Conservation (phyloP, 169 alveolate species). For the Blepharisma undulans region DNA sequence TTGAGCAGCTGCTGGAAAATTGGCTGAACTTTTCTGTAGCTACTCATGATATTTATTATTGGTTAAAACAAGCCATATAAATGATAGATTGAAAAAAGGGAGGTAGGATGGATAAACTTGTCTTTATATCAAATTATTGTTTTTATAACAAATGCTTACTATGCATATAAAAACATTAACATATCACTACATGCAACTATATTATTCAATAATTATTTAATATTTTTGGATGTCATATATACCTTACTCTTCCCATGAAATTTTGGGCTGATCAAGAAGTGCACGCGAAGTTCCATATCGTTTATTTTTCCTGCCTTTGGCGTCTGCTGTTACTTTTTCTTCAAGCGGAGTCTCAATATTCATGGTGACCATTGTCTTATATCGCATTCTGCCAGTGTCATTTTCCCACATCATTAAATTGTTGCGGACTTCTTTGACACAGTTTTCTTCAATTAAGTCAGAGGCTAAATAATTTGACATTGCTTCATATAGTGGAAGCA, state of each 20-base stretch:
- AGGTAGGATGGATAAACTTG: too few species aligned
- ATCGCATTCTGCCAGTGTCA: not conserved
- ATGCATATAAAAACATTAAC: too few species aligned
- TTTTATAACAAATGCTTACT: too few species aligned
- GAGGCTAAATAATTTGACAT: not conserved
- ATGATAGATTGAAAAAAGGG: not conserved
- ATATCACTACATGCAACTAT: not conserved
- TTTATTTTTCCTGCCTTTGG: not conserved
- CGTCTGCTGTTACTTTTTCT: not conserved
- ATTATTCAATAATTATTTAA: not conserved
- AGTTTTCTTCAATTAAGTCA: not conserved
- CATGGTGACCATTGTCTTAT: not conserved
- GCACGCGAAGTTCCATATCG: not conserved
- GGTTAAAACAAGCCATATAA: not conserved
- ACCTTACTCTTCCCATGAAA: not conserved
- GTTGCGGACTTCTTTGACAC: not conserved
- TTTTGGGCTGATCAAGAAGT: not conserved
- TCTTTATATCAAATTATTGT: too few species aligned
- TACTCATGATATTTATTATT: not conserved
- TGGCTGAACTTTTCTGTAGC: not conserved
- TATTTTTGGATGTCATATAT: too few species aligned
- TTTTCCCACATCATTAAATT: slow-evolving; percentile 19
- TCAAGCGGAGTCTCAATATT: not conserved
- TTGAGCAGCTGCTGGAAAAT: not conserved
- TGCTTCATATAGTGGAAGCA: slow-evolving; percentile 43